These are phyloP conservation scores for Dryadomyces sulphureus DNA, from an alignment of 2,329 filamentous ascomycete genomes.

Conservation along the genomic window DNA sequence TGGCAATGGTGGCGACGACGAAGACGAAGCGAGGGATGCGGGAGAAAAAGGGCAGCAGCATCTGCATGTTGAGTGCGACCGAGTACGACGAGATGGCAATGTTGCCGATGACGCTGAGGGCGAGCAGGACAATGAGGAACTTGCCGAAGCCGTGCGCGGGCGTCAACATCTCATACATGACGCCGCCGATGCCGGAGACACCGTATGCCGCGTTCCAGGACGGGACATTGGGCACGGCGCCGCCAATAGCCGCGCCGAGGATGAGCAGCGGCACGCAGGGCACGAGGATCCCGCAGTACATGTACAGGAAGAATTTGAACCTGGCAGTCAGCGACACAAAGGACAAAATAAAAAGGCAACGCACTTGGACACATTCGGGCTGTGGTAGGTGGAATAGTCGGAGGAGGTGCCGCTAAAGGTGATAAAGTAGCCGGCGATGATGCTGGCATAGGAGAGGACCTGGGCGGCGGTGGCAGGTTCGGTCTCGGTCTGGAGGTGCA, in stretches of 20 bases:
- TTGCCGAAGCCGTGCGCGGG: constrained; percentile 30
- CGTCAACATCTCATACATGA: constrained; percentile 30
- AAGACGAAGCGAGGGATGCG: constrained; percentile 42
- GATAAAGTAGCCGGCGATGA: constrained; percentile 37
- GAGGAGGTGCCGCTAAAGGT: constrained; percentile 39
- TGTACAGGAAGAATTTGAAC: constrained; percentile 28
- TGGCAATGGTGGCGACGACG: constrained; percentile 38
- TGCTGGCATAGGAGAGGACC: constrained; percentile 28
- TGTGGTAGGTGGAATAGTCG: constrained; percentile 44
- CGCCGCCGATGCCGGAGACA: constrained; percentile 26
- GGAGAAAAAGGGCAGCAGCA: constrained; percentile 39
- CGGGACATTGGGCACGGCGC: constrained; percentile 28
- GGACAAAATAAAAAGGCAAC: constrained; percentile 4
- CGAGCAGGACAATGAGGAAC: constrained; percentile 30
- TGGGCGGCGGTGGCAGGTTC: constrained; percentile 21
- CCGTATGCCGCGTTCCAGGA: constrained; percentile 27
- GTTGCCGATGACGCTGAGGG: constrained; percentile 29
- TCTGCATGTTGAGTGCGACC: constrained; percentile 30
- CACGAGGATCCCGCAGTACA: constrained; percentile 35
- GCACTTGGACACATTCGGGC: constrained; percentile 26
- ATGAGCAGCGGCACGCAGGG: constrained; percentile 35
- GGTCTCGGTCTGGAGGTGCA: constrained; percentile 28
- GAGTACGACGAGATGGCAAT: constrained; percentile 23
- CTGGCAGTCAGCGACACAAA: constrained; percentile 11
- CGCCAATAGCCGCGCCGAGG: constrained; percentile 34